Conservation (phyloP, 352 stramenopile species). For the Phytopythium litorale region DNA sequence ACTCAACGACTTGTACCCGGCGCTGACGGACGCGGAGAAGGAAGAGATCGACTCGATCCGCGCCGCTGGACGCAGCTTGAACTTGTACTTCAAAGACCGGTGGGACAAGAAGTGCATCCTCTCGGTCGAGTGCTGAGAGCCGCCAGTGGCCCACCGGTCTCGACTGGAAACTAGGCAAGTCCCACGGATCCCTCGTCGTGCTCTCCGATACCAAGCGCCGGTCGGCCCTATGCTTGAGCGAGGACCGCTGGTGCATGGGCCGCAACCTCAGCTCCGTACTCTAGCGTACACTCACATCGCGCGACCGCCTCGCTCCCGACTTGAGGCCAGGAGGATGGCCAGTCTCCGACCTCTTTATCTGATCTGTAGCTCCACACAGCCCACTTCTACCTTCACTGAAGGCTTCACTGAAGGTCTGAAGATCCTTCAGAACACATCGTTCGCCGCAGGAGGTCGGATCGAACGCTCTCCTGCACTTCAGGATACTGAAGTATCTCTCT, state of each 20-base stretch:
- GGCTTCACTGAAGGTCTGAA: no score
- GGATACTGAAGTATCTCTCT: not conserved
- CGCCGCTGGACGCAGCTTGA: slow-evolving; percentile 28
- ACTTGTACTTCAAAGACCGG: slow-evolving; percentile 50
- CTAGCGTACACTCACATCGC: not conserved
- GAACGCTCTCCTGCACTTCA: not conserved
- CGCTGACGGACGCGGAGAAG: slow-evolving; percentile 14
- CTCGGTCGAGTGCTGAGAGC: slow-evolving; percentile 20
- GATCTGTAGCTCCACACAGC: not conserved
- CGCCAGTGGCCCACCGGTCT: not conserved
- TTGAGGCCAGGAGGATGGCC: not conserved
- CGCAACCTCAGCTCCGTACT: not conserved
- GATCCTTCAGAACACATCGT: not conserved
- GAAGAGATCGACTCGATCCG: slow-evolving; percentile 13
- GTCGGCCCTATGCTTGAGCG: not conserved
- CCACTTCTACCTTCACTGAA: not conserved
- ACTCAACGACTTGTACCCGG: slow-evolving; percentile 26
- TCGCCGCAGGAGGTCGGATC: not conserved
- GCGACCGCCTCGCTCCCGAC: not conserved
- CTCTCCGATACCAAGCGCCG: not conserved
- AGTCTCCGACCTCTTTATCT: not conserved
- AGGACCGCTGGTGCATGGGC: not conserved
- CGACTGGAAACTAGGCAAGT: not conserved
- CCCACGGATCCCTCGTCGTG: not conserved
- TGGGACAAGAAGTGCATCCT: slow-evolving; percentile 39